These are phyloP conservation scores for Angomonas desouzai DNA, from an alignment of 208 protist species.

Conservation along the genomic window DNA sequence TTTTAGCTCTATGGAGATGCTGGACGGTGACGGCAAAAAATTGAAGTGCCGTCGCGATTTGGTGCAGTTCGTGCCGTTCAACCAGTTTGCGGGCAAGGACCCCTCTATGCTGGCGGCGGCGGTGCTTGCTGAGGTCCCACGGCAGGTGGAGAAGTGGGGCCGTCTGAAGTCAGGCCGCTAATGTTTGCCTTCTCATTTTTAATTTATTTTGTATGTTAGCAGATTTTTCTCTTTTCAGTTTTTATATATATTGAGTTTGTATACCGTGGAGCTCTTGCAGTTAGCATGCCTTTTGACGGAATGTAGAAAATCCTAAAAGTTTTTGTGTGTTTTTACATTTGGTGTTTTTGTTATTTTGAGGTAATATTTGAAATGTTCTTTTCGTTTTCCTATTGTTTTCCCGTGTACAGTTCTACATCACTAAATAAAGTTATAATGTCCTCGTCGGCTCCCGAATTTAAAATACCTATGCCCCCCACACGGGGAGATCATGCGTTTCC, in stretches of 20 bases:
- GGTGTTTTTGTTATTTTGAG: constrained; percentile 4
- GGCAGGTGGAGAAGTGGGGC: constrained; percentile 38
- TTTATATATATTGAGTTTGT: too few relatives aligned
- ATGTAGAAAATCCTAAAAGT: too few relatives aligned
- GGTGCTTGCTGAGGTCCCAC: constrained; percentile 44
- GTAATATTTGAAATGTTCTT: constrained; percentile 4
- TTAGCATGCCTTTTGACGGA: too few relatives aligned
- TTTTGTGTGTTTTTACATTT: too few relatives aligned
- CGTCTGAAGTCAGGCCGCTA: constrained; percentile 6
- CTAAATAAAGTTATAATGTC: constrained; percentile 17
- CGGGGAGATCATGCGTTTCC: constrained; percentile 40
- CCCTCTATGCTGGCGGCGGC: constrained; percentile 37
- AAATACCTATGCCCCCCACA: constrained; percentile 70
- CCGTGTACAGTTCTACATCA: background rate
- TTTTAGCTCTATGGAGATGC: constrained; percentile 83
- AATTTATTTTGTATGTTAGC: background rate
- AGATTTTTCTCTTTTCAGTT: too few relatives aligned
- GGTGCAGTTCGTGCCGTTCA: constrained; percentile 78
- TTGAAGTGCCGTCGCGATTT: constrained; percentile 39
- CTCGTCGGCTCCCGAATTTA: constrained; percentile 27
- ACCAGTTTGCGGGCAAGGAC: constrained; percentile 28
- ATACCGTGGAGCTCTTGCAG: too few relatives aligned
- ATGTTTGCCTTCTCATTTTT: background rate
- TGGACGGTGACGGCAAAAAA: constrained; percentile 80
- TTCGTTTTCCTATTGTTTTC: constrained; percentile 3